Conservation (phyloP, 495 filamentous ascomycete species). For the Penicillium malachiteum region DNA sequence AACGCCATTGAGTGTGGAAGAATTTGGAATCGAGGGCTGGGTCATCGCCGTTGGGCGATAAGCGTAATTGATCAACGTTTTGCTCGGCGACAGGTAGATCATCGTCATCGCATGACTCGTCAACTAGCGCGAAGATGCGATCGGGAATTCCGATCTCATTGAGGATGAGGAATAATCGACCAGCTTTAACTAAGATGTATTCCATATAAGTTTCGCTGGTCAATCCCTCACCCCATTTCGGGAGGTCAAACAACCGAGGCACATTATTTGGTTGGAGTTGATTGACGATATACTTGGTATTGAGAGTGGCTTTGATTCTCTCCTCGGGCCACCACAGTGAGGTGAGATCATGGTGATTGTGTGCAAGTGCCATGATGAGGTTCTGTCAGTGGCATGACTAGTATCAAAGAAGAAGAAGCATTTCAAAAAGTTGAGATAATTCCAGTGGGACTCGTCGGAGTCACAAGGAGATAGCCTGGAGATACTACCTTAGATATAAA, state of each 20-base stretch:
- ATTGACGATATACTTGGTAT: constrained; percentile 63
- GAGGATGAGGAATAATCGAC: constrained; percentile 78
- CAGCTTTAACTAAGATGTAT: constrained; percentile 80
- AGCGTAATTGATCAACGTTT: constrained; percentile 63
- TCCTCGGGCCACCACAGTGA: constrained; percentile 80
- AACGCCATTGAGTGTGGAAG: constrained; percentile 78
- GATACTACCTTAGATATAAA: background rate
- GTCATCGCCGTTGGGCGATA: constrained; percentile 57
- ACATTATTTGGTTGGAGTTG: constrained; percentile 66
- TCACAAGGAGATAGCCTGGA: too few species aligned
- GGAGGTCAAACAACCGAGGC: constrained; percentile 62
- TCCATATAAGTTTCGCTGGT: constrained; percentile 91
- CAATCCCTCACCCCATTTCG: constrained; percentile 82
- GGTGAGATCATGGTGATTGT: constrained; percentile 18
- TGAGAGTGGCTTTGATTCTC: constrained; percentile 71
- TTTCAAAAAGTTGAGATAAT: background rate
- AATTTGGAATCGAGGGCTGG: constrained; percentile 70
- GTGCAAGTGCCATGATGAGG: constrained; percentile 28
- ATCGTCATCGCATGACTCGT: constrained; percentile 83
- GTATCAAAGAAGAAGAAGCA: background rate
- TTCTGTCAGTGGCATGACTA: constrained; percentile 13
- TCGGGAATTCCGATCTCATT: constrained; percentile 76
- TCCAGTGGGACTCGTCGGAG: too few species aligned
- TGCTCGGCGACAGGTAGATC: constrained; percentile 79
- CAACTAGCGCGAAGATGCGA: constrained; percentile 81